These are phyloP conservation scores for Skeletonema costatum DNA, from an alignment of 108 stramenopile species.

Conservation along the genomic window DNA sequence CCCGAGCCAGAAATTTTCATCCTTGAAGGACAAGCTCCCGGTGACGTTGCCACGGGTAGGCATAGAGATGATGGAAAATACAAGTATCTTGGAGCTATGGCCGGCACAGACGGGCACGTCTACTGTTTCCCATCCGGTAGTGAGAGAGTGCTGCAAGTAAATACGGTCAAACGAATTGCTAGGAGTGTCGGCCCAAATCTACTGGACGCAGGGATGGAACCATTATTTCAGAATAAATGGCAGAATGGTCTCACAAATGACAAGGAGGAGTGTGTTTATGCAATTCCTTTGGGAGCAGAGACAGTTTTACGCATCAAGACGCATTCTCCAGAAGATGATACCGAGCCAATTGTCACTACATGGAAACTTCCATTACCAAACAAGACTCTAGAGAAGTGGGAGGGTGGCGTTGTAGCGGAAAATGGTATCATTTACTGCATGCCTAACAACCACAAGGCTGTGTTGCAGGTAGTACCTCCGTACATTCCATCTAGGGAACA, in stretches of 20 bases:
- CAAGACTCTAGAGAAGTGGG: constrained; percentile 73
- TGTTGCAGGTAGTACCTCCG: constrained; percentile 71
- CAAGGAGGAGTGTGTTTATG: constrained; percentile 81
- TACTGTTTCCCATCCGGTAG: constrained; percentile 83
- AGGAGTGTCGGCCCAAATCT: constrained; percentile 75
- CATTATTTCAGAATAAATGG: constrained; percentile 86
- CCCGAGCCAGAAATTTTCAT: constrained; percentile 38
- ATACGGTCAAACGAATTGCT: constrained; percentile 47
- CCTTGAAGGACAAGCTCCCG: constrained; percentile 29
- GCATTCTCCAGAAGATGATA: neutral
- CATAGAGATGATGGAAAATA: constrained; percentile 88
- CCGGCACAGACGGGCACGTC: constrained; percentile 68
- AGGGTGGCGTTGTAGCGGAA: constrained; percentile 74
- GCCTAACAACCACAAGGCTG: constrained; percentile 78
- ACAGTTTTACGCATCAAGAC: constrained; percentile 66
- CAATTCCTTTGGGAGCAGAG: constrained; percentile 75
- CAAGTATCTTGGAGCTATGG: constrained; percentile 87
- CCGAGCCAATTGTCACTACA: constrained; percentile 62
- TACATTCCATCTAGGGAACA: constrained; percentile 43
- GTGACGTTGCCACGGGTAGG: constrained; percentile 59
- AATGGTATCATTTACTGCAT: constrained; percentile 79
- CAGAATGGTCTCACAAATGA: constrained; percentile 77
- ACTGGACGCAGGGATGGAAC: constrained; percentile 60
- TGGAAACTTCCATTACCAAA: constrained; percentile 65
- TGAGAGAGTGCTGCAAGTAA: constrained; percentile 76